Evolutionary conservation across 169 alveolate genomes (phyloP).

Genomic region (Cryptosporidium andersoni): DNA sequence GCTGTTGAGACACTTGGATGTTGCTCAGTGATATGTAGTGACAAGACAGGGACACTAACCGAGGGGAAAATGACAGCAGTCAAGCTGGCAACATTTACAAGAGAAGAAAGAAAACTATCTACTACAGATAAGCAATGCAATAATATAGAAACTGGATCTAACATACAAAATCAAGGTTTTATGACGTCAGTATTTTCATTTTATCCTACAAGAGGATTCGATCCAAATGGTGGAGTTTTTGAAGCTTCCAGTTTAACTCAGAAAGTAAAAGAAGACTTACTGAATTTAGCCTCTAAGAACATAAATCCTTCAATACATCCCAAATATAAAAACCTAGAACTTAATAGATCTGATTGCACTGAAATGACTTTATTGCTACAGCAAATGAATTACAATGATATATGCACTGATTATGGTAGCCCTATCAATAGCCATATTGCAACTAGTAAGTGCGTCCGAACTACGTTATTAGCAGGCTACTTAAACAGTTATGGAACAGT

Average conservation of each 20-base stretch:
- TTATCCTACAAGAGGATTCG: constrained; percentile 88
- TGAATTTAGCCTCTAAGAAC: constrained; percentile 18
- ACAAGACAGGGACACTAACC: constrained; percentile 98
- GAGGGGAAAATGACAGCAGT: constrained; percentile 94
- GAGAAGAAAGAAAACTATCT: constrained; percentile 73
- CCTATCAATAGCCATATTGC: constrained; percentile 42
- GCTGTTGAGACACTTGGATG: constrained; percentile 98
- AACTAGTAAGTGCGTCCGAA: constrained; percentile 74
- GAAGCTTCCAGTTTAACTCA: constrained; percentile 74
- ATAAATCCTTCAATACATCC: constrained; percentile 17
- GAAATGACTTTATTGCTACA: not conserved
- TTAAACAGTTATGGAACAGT: constrained; percentile 85
- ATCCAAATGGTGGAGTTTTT: constrained; percentile 89
- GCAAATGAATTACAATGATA: constrained; percentile 42
- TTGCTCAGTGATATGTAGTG: constrained; percentile 95
- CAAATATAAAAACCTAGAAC: no score
- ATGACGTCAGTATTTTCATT: constrained; percentile 75
- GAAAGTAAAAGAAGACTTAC: constrained; percentile 43
- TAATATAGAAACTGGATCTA: constrained; percentile 71
- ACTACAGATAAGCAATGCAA: constrained; percentile 72
- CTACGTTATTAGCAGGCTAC: constrained; percentile 83
- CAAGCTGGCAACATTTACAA: constrained; percentile 81
- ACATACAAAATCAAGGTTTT: constrained; percentile 51
- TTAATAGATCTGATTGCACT: not conserved
- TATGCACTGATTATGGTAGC: constrained; percentile 56